Conservation (phyloP, 768 basidiomycete genomes). For the Russula emetica region DNA sequence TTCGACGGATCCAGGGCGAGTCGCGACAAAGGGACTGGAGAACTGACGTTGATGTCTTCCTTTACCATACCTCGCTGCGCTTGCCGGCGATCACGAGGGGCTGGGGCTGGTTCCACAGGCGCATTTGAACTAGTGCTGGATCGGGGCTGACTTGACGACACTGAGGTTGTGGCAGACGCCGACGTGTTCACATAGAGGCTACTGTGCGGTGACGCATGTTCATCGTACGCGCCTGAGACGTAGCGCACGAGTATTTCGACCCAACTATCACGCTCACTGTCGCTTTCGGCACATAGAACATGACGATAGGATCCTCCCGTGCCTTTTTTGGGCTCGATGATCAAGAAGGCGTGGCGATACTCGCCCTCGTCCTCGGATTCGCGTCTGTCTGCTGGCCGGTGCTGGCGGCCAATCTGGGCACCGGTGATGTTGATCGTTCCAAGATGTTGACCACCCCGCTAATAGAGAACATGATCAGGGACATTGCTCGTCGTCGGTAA, state of each 20-base stretch:
- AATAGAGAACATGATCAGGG: constrained; percentile 8
- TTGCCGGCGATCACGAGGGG: constrained; percentile 20
- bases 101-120: constrained; percentile 38
- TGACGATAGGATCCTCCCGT: constrained; percentile 73
- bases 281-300: constrained; percentile 95
- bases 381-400: constrained; percentile 52
- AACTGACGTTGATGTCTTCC: constrained; percentile 56
- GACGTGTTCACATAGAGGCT: constrained; percentile 26
- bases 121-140: constrained; percentile 52
- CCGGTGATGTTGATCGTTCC: constrained; percentile 89
- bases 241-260: constrained; percentile 90
- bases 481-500: neutral
- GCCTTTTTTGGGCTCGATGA: constrained; percentile 81
- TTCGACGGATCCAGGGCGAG: constrained; percentile 52
- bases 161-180: constrained; percentile 25
- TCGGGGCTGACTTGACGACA: constrained; percentile 45
- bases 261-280: constrained; percentile 90
- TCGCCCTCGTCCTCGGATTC: constrained; percentile 81
- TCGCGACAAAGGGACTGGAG: constrained; percentile 53
- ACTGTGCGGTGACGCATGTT: constrained; percentile 34
- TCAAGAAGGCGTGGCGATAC: constrained; percentile 95
- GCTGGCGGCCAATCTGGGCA: constrained; percentile 95
- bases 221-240: constrained; percentile 75
- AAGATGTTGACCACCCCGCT: constrained; percentile 88
- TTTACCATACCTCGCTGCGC: constrained; percentile 44